These are phyloP conservation scores for Flaveria brownii DNA, from an alignment of 129 eudicot genomes.

Conservation along the genomic window DNA sequence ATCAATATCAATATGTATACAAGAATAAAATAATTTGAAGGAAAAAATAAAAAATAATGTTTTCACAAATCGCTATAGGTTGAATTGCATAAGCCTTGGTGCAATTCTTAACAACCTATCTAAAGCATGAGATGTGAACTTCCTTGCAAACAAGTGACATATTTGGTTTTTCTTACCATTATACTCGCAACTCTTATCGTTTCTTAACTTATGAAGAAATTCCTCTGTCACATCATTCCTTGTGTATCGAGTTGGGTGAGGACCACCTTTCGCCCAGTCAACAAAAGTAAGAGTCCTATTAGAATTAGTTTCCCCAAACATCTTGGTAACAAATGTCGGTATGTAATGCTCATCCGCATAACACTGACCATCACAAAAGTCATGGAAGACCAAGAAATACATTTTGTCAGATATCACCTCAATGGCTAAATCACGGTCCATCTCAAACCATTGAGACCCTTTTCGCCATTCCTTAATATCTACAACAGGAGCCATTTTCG, in stretches of 20 bases:
- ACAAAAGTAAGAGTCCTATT: slow-evolving; percentile 75
- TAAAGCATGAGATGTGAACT: slow-evolving; percentile 60
- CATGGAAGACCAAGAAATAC: slow-evolving; percentile 59
- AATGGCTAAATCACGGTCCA: slow-evolving; percentile 54
- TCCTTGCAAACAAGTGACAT: slow-evolving; percentile 90
- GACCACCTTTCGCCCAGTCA: slow-evolving; percentile 85
- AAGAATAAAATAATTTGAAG: slow-evolving; percentile 38
- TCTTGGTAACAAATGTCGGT: slow-evolving; percentile 66
- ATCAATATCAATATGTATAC: slow-evolving; percentile 30
- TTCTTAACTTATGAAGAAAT: slow-evolving; percentile 57
- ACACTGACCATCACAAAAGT: slow-evolving; percentile 57
- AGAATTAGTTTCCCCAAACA: slow-evolving; percentile 44
- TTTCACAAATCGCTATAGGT: slow-evolving; percentile 9
- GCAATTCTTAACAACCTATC: slow-evolving; percentile 71
- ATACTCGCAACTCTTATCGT: slow-evolving; percentile 52
- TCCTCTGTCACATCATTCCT: slow-evolving; percentile 52
- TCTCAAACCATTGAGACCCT: slow-evolving; percentile 92
- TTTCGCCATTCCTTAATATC: slow-evolving; percentile 67
- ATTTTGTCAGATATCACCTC: slow-evolving; percentile 61
- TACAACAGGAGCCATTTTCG: slow-evolving; percentile 50
- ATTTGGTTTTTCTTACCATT: slow-evolving; percentile 51
- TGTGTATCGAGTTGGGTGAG: slow-evolving; percentile 57
- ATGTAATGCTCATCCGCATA: slow-evolving; percentile 87
- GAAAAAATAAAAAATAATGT: slow-evolving; percentile 6
- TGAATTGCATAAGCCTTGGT: slow-evolving; percentile 68